Evolutionary conservation across 192 early-diverging fungal species (phyloP), one percentile per base, ranked within the genome.

Genomic region (Backusella luteola): DNA sequence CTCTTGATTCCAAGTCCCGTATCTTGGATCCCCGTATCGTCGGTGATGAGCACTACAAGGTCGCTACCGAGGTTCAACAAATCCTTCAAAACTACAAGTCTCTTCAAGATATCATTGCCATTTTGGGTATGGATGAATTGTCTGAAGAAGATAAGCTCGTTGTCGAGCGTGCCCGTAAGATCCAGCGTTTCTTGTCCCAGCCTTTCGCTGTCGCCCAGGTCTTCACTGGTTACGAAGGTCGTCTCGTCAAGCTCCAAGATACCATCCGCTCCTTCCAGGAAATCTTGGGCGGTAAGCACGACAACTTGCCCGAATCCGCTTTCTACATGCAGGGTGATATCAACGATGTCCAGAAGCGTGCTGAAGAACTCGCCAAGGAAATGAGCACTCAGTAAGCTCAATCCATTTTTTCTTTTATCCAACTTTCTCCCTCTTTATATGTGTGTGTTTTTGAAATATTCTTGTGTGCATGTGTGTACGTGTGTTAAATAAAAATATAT

Each of bases 251-350:
- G 39, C 84, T 91, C 63, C 87, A 94, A 88, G 97, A 98, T 83
- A 98, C 97, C 77, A 93, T 98, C 87, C 94, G 94, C 81, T 97
- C 96, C 34, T 98, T 98, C 91, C 92, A 91, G 89, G 97, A 97
- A 85, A 97, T 98, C 79, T 87, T 98, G 35, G 95, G 95, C 73
- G 97, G 97, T 78, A 98, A 98, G 93, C 93, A 95, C 90, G 97
- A 98, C 85, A 81, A 80, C 74, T 89, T 97, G 66, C 97, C 97
- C 79, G 97, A 98, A 85, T 91, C 93, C 63, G 95, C 97, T 72
- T 98, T 98, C 91, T 98, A 94, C 90, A 98, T 98, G 97, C 91
- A 93, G 66, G 97, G 97, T 87, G 94, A 96, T 87, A 94, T 98
- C 78, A 93, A 95, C 70, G 97, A 98, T 88, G 97, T 94, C 74